A percentile compares a stretch with the other conserved stretches of the same genome.
Evolutionary conservation across 2,329 filamentous ascomycete genomes (phyloP).

Genomic region (Aspergillus terreus): DNA sequence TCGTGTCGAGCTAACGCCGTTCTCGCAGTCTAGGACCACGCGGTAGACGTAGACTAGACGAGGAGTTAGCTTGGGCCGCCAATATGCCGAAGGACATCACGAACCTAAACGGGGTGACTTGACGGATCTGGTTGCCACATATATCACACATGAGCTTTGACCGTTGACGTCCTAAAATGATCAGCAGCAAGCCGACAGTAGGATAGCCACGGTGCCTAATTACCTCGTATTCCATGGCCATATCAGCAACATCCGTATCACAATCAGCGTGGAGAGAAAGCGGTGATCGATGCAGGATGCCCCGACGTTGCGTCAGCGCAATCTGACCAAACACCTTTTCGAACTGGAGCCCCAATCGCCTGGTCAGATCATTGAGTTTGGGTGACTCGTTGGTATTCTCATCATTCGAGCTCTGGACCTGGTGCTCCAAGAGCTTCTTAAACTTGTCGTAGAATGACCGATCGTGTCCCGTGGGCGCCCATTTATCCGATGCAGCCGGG

Average conservation of each 20-base stretch:
- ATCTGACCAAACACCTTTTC: slow-evolving; percentile 63
- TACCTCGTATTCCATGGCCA: slow-evolving; percentile 55
- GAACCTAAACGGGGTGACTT: slow-evolving; percentile 32
- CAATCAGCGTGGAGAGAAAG: slow-evolving; percentile 44
- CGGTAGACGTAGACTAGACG: slow-evolving; percentile 56
- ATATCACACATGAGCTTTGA: slow-evolving; percentile 27
- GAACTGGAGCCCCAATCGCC: slow-evolving; percentile 56
- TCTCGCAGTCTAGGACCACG: slow-evolving; percentile 50
- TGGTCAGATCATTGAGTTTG: slow-evolving; percentile 61
- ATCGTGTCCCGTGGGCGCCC: slow-evolving; percentile 35
- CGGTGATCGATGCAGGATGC: slow-evolving; percentile 62
- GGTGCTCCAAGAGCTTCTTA: slow-evolving; percentile 48
- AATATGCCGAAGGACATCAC: slow-evolving; percentile 4
- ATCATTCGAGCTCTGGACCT: slow-evolving; percentile 49
- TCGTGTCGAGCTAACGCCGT: slow-evolving; percentile 55
- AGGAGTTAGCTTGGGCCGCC: slow-evolving; percentile 9
- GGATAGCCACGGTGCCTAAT: not conserved
- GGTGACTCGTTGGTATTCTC: slow-evolving; percentile 52
- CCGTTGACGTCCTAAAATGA: slow-evolving; percentile 20
- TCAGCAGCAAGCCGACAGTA: slow-evolving; percentile 4
- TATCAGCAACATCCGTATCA: slow-evolving; percentile 46
- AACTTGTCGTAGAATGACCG: slow-evolving; percentile 45
- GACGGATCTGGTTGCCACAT: slow-evolving; percentile 30
- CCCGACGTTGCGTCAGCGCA: slow-evolving; percentile 65
- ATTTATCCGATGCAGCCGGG: slow-evolving; percentile 43